Evolutionary conservation across 768 basidiomycete species (phyloP).

Genomic region (Rhodotorula babjevae): DNA sequence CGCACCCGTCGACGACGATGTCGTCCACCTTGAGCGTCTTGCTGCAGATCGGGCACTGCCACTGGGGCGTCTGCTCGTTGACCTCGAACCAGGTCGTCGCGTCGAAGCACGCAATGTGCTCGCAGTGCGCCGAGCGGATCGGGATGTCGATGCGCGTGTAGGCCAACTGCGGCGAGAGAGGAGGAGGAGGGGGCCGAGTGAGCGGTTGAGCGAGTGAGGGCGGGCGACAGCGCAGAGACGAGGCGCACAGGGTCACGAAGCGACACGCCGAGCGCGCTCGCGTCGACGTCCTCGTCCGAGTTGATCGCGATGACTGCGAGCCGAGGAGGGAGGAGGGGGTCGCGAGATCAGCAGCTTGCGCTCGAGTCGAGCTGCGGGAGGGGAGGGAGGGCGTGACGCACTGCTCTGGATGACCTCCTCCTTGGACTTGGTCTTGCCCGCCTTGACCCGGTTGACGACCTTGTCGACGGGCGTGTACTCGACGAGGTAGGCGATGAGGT

Average conservation of each 20-base stretch:
- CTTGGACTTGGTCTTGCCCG: constrained; percentile 61
- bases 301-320: constrained; percentile 25
- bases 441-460: constrained; percentile 65
- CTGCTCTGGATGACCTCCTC: constrained; percentile 65
- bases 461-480: constrained; percentile 67
- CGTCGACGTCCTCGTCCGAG: constrained; percentile 80
- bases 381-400: constrained; percentile 47
- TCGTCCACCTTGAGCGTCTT: constrained; percentile 70
- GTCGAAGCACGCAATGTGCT: constrained; percentile 93
- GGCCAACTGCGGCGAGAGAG: constrained; percentile 57
- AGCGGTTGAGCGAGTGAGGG: constrained; percentile 2
- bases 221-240: background rate
- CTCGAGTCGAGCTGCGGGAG: too few species aligned
- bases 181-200: background rate
- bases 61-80: constrained; percentile 95
- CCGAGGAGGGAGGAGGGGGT: background rate
- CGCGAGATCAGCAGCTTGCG: too few species aligned
- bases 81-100: constrained; percentile 87
- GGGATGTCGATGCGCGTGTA: constrained; percentile 79
- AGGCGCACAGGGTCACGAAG: constrained; percentile 83
- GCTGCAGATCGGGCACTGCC: constrained; percentile 91
- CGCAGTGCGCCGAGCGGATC: constrained; percentile 77
- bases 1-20: constrained; percentile 85
- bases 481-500: constrained; percentile 75
- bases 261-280: constrained; percentile 82